These are phyloP conservation scores for Wallacemonas sp. DNA, from an alignment of 208 protist species.

Conservation along the genomic window DNA sequence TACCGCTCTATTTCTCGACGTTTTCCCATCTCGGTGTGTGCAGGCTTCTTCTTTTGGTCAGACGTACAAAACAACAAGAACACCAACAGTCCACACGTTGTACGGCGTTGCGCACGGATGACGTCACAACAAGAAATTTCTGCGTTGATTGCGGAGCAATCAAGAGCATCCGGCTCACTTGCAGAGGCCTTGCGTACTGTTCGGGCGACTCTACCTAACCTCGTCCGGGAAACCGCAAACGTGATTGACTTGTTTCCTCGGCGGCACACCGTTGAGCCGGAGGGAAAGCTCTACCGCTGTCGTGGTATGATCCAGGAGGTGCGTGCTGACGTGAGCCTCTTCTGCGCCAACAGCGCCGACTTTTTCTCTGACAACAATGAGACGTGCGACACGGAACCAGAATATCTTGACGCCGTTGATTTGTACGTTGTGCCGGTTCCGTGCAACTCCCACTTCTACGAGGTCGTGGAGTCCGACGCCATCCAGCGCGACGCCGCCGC, in stretches of 20 bases:
- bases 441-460: conserved; percentile 74
- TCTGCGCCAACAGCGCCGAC: conserved; percentile 33
- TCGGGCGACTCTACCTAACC: conserved; percentile 19
- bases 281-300: conserved; percentile 49
- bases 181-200: conserved; percentile 29
- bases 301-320: conserved; percentile 88
- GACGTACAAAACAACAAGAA: too few species aligned
- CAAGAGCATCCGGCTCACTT: conserved; percentile 26
- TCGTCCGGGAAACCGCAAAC: background rate
- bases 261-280: conserved; percentile 9
- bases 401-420: conserved; percentile 58
- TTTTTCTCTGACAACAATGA: conserved; percentile 30
- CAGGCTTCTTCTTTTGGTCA: too few species aligned
- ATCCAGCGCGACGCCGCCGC: background rate
- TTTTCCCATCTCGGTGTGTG: too few species aligned
- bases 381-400: conserved; percentile 9
- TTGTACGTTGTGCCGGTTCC: conserved; percentile 85
- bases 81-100: background rate
- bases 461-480: background rate
- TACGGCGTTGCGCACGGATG: conserved; percentile 13
- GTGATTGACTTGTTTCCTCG: conserved; percentile 47
- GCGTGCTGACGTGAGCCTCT: conserved; percentile 51
- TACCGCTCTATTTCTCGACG: too few species aligned
- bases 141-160: conserved; percentile 39
- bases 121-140: conserved; percentile 25